phyloP scores from a whole-genome alignment of 1,284 basidiomycete genomes.

The Marasmius oreades region DNA sequence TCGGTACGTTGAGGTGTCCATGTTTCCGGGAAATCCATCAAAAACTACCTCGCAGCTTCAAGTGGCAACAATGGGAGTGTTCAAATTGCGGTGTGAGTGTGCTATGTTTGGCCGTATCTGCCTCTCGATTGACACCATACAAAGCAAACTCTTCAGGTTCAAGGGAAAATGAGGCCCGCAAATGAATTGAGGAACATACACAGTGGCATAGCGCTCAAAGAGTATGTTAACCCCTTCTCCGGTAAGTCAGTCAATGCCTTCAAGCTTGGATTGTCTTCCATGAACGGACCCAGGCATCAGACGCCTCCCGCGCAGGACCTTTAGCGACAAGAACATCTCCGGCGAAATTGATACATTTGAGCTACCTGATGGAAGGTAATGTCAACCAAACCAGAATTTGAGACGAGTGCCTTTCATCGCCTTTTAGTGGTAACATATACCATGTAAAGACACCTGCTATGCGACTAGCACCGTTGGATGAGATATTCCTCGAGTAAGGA shows the following conservation, averaged over 20 bases:
- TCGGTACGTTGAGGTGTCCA: conserved; percentile 41
- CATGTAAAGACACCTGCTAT: conserved; percentile 43
- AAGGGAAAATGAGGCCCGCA: conserved; percentile 27
- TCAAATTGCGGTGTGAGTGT: conserved; percentile 43
- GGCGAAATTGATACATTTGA: conserved; percentile 39
- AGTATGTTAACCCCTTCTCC: not conserved
- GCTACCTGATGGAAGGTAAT: conserved; percentile 47
- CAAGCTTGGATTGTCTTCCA: not conserved
- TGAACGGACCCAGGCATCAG: conserved; percentile 29
- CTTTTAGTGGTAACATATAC: conserved; percentile 57
- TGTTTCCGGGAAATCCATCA: not conserved
- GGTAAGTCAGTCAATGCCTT: not conserved
- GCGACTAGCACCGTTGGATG: conserved; percentile 41
- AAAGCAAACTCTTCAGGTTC: conserved; percentile 24
- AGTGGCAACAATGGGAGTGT: conserved; percentile 75
- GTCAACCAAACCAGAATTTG: conserved; percentile 8
- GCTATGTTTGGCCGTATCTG: not conserved
- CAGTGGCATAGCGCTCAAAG: conserved; percentile 23
- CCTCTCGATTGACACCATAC: not conserved
- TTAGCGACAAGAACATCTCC: conserved; percentile 22
- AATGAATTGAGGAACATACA: conserved; percentile 30
- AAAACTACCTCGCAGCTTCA: conserved; percentile 39
- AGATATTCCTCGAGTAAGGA: conserved; percentile 38
- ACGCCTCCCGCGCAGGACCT: conserved; percentile 20
- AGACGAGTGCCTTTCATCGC: conserved; percentile 1